Evolutionary conservation across 2,329 filamentous ascomycete species (phyloP).

Genomic region (Teratosphaeria viscida): DNA sequence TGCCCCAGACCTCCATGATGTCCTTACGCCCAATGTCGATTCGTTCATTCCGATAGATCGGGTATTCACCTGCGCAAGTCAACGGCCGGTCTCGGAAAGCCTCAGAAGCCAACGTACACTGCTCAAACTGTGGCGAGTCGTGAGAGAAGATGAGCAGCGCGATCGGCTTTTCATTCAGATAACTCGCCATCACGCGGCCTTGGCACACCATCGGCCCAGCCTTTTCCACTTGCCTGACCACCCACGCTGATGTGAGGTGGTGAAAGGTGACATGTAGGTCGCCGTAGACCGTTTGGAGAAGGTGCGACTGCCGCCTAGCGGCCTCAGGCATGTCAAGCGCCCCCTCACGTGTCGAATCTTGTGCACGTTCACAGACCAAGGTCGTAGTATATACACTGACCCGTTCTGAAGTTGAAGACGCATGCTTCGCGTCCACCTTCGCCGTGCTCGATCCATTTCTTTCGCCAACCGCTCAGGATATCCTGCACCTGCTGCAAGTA

Average conservation of each 20-base stretch:
- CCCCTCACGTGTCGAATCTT: conserved; percentile 11
- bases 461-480: conserved; percentile 54
- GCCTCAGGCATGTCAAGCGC: neutral
- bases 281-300: neutral
- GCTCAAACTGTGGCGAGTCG: neutral
- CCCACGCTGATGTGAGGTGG: neutral
- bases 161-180: neutral
- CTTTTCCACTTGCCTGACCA: neutral
- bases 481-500: conserved; percentile 78
- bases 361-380: conserved; percentile 35
- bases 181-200: neutral
- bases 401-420: conserved; percentile 84
- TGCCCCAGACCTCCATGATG: conserved; percentile 13
- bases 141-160: neutral
- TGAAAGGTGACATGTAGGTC: neutral
- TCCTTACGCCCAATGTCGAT: conserved; percentile 22
- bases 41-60: conserved; percentile 7
- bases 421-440: conserved; percentile 61
- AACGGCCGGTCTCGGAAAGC: neutral
- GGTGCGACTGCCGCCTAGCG: neutral
- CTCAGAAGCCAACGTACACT: neutral
- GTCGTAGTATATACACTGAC: conserved; percentile 77
- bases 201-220: neutral
- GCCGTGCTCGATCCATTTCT: conserved; percentile 37
- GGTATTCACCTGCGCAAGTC: neutral